Evolutionary conservation across 768 basidiomycete species (phyloP).

Genomic region (Nevesoporus exiguus): DNA sequence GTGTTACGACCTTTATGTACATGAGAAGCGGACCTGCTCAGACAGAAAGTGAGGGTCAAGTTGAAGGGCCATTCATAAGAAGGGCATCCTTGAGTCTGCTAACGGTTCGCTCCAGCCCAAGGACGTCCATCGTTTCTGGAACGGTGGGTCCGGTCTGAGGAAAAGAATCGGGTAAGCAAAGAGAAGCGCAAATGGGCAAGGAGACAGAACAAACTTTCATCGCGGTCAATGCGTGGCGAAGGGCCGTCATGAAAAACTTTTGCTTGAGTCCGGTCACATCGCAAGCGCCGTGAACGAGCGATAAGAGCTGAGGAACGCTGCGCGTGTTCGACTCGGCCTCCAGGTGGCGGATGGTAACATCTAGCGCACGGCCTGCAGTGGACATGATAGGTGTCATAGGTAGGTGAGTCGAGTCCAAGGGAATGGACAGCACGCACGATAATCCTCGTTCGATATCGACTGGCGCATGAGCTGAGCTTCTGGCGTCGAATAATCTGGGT

Average conservation of each 20-base stretch:
- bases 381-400: background rate
- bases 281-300: constrained; percentile 44
- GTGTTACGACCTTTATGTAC: background rate
- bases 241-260: constrained; percentile 63
- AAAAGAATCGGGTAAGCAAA: background rate
- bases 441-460: constrained; percentile 39
- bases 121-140: constrained; percentile 37
- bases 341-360: constrained; percentile 5
- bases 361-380: constrained; percentile 7
- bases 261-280: constrained; percentile 37
- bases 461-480: constrained; percentile 55
- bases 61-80: background rate
- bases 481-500: constrained; percentile 54
- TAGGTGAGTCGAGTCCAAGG: background rate
- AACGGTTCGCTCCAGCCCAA: constrained; percentile 35
- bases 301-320: constrained; percentile 26
- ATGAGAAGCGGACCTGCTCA: too few species aligned
- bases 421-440: constrained; percentile 36
- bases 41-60: too few species aligned
- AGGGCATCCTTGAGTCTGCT: constrained; percentile 19
- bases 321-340: background rate
- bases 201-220: constrained; percentile 54
- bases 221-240: constrained; percentile 78
- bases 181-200: background rate
- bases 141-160: constrained; percentile 43